Base-by-base conservation (phyloP, 2,329 filamentous ascomycete species). In the Talaromyces verruculosus region DNA sequence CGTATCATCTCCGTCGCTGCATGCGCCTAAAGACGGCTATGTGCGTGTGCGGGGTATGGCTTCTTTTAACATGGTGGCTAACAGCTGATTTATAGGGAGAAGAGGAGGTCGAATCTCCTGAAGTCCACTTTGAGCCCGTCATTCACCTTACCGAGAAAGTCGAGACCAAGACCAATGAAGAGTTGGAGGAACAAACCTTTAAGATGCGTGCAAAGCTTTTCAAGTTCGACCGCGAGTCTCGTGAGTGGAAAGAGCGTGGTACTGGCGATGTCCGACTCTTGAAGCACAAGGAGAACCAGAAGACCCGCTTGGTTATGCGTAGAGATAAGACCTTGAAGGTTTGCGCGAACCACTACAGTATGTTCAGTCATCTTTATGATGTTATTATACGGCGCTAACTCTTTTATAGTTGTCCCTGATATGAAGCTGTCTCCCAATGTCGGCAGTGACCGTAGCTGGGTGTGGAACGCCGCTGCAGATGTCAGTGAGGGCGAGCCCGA, bases 191-290 rank as follows among this genome's bases (percentile, higher is more conserved):
- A 84, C 92, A 97, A 84, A 85, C 88, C 45, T 99, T 98, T 89
- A 98, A 98, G 89, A 97, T 98, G 94, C 92, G 95, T 75, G 95
- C 95, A 77, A 99, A 99, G 88, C 90, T 99, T 71, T 99, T 99
- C 89, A 94, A 93, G 84, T 99, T 98, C 80, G 90, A 97, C 82
- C 88, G 91, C 73, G 92, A 97, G 63, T 88, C 86, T 73, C 90
- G 90, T 80, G 95, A 98, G 85, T 99, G 95, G 95, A 99, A 98
- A 87, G 95, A 99, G 88, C 91, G 95, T 78, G 95, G 95, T 71
- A 98, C 95, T 71, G 95, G 95, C 74, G 94, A 98, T 75, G 93
- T 98, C 70, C 89, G 94, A 77, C 87, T 99, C 81, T 86, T 99
- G 78, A 98, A 97, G 89, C 95, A 99, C 87, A 95, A 93, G 87